These are phyloP conservation scores for Lactarius psammicola DNA, from an alignment of 768 basidiomycete species.

Conservation along the genomic window DNA sequence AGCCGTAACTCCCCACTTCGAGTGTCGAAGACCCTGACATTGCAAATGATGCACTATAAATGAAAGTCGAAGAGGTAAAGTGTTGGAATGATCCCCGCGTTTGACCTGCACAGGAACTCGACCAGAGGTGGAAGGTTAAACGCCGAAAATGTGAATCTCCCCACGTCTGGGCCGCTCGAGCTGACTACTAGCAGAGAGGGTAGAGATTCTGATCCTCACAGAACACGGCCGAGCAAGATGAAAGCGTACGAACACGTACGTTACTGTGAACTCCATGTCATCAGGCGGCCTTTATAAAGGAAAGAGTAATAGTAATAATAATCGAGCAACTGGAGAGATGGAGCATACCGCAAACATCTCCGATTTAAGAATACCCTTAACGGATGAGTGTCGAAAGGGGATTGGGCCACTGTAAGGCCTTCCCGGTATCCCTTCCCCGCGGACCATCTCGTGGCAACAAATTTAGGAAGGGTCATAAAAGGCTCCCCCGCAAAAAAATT, in stretches of 20 bases:
- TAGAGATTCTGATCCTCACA: neutral
- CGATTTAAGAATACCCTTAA: neutral
- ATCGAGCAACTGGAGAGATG: neutral
- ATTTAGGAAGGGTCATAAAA: neutral
- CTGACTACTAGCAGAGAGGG: neutral
- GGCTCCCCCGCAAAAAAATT: neutral
- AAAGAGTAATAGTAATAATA: neutral
- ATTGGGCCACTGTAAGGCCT: neutral
- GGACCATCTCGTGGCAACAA: neutral
- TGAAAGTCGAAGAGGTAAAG: neutral
- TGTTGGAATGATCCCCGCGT: slow-evolving; percentile 1
- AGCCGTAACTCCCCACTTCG: neutral
- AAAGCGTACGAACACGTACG: neutral
- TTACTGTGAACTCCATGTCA: neutral
- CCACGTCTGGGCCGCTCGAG: neutral
- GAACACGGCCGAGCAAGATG: neutral
- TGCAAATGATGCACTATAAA: neutral
- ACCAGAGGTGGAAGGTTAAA: neutral
- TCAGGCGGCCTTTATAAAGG: slow-evolving; percentile 1
- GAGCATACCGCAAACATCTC: neutral
- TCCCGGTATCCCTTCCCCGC: neutral
- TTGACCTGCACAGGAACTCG: neutral
- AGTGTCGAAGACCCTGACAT: neutral
- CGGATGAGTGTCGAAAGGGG: neutral
- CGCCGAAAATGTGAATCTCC: neutral